phyloP scores from a whole-genome alignment of 345 rosid genomes.

The Psidium friedrichsthalianum region DNA sequence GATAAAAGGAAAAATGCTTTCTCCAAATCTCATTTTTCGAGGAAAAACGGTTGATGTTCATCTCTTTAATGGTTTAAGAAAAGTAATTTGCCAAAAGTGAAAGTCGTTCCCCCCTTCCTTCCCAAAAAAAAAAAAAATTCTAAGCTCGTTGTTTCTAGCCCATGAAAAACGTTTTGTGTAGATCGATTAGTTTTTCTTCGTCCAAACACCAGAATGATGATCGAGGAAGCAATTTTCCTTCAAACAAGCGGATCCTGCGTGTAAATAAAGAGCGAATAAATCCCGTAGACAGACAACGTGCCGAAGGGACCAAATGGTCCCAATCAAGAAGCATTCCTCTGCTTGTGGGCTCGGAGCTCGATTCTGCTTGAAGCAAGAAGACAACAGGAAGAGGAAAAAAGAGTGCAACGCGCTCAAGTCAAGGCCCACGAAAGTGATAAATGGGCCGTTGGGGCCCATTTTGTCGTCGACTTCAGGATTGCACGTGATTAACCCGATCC shows the following conservation, averaged over 20 bases:
- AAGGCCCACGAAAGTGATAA: neutral
- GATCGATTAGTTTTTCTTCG: neutral
- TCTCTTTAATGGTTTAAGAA: neutral
- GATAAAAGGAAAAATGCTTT: neutral
- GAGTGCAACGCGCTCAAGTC: neutral
- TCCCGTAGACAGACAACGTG: neutral
- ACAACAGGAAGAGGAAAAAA: neutral
- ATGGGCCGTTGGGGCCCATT: neutral
- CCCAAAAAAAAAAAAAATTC: too few relatives aligned
- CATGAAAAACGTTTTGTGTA: rapidly evolving
- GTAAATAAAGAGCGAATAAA: neutral
- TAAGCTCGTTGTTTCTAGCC: neutral
- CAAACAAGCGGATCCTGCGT: neutral
- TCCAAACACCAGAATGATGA: neutral
- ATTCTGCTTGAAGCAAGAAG: neutral
- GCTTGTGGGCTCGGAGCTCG: neutral
- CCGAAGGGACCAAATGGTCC: neutral
- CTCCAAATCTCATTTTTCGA: neutral
- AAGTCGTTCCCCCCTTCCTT: neutral
- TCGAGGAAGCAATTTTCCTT: neutral
- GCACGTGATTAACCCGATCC: neutral
- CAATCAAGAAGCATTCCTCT: neutral
- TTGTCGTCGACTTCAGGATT: neutral
- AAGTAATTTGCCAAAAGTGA: neutral
- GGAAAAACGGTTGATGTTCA: neutral